These are phyloP conservation scores for Kluyveromyces siamensis DNA, from an alignment of 805 yeast species.

Conservation along the genomic window DNA sequence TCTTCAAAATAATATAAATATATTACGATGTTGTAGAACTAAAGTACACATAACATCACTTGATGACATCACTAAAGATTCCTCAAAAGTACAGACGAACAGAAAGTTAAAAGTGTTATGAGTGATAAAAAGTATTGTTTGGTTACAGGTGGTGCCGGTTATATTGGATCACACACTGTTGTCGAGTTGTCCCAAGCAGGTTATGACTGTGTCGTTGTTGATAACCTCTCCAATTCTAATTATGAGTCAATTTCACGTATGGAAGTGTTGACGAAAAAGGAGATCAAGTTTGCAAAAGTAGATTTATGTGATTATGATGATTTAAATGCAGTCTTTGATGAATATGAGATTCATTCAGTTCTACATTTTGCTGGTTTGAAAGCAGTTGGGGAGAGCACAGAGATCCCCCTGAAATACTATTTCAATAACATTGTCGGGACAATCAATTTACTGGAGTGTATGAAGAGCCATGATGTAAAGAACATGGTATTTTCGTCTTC, in stretches of 20 bases:
- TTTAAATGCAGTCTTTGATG: constrained; percentile 39
- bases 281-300: constrained; percentile 47
- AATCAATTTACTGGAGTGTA: constrained; percentile 43
- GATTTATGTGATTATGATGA: constrained; percentile 48
- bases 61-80: too few relatives aligned
- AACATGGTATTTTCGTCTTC: constrained; percentile 66
- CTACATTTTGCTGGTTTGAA: constrained; percentile 78
- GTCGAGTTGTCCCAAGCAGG: constrained; percentile 54
- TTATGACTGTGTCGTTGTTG: constrained; percentile 63
- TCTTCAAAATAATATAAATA: background rate
- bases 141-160: constrained; percentile 84
- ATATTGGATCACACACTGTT: constrained; percentile 76
- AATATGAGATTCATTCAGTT: constrained; percentile 45
- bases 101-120: background rate
- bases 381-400: constrained; percentile 72
- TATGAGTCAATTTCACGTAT: constrained; percentile 57
- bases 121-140: constrained; percentile 34
- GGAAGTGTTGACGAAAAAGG: constrained; percentile 39
- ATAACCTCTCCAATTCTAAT: constrained; percentile 58
- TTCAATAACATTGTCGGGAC: constrained; percentile 63
- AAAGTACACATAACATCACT: too few relatives aligned
- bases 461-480: constrained; percentile 38
- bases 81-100: background rate
- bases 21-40: background rate
- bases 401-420: constrained; percentile 59